Percentiles rank a stretch among this genome's conserved stretches.
Evolutionary conservation across 192 early-diverging fungal species (phyloP).

Genomic region (Gryganskiella cystojenkinii): DNA sequence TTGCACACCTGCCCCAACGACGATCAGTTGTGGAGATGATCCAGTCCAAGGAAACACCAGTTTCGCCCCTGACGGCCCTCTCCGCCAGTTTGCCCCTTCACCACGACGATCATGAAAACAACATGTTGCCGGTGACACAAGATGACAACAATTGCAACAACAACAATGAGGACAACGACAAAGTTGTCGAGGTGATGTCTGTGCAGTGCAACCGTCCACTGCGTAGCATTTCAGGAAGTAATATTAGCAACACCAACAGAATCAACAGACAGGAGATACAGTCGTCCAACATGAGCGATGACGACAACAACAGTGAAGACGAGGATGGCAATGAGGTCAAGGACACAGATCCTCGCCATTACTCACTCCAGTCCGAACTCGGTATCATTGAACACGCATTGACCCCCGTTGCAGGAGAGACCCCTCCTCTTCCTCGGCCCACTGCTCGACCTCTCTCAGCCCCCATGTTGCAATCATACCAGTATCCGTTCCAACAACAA

Average conservation of each 20-base stretch:
- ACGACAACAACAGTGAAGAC: neutral
- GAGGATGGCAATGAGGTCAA: neutral
- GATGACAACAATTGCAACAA: neutral
- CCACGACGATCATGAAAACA: too few relatives aligned
- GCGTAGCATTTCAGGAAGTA: too few relatives aligned
- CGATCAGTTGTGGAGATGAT: slow-evolving; percentile 17
- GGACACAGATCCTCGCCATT: neutral
- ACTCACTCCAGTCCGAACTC: neutral
- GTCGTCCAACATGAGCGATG: too few relatives aligned
- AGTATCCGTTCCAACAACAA: neutral
- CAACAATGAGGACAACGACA: neutral
- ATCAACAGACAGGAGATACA: neutral
- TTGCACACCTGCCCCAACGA: neutral
- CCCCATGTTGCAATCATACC: too few relatives aligned
- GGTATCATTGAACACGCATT: neutral
- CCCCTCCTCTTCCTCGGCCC: neutral
- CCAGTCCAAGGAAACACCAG: slow-evolving; percentile 6
- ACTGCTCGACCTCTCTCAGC: too few relatives aligned
- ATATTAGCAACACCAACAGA: too few relatives aligned
- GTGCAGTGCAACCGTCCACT: too few relatives aligned
- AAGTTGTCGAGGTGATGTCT: too few relatives aligned
- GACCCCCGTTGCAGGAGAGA: neutral
- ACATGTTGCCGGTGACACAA: neutral
- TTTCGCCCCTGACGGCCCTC: slow-evolving; percentile 17
- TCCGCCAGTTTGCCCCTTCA: slow-evolving; percentile 11